Base-by-base conservation (phyloP, 352 stramenopile genomes). In the Phytophthora megakarya region DNA sequence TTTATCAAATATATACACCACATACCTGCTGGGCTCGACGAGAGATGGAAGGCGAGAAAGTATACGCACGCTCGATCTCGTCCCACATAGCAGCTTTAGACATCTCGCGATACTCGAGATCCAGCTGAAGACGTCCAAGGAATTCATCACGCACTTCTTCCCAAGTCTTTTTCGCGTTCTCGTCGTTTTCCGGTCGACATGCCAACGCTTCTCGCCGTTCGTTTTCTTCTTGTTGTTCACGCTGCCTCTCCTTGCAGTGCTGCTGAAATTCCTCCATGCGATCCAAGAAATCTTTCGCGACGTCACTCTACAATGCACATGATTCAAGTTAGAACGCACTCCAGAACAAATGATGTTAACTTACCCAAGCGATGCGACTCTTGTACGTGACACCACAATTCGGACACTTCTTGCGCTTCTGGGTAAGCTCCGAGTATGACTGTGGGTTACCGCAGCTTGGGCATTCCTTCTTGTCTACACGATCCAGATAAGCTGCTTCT, bases 351-450 rank as follows among this genome's bases (percentile, higher is more conserved):
- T 30, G 30, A 12, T 11, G n/a, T n/a, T n/a, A 49, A 76, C 70
- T 38, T 42, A 90, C 84, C 84, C 84, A 93, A 3, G 81, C 77
- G 30, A 91, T 74, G 23, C 78, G 80, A 32, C 66, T 84, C 54
- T 76, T 80, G 68, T 93, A 93, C 10, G 75, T 73, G 35, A 87
- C 73, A 18, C 80, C 81, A 50, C 84, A 93, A 49, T 93, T 93
- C 16, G 81, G 84, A 38, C 81, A 93, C 26, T 90, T 90, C 53
- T 90, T 93, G 11, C 84, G 76, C 73, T 93, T 93, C 43, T 93
- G 84, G 3, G 78, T 82, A 21, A 91, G 72, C 56, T 93, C 84
- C 30, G 81, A 73, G 52, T 91, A 91, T 45, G 81, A 91, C 50
- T 93, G 84, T 18, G 78, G 65, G 28, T 88, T 92, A 10, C 84